Conservation (phyloP, 2,329 filamentous ascomycete genomes). For the Penicillium sp. region DNA sequence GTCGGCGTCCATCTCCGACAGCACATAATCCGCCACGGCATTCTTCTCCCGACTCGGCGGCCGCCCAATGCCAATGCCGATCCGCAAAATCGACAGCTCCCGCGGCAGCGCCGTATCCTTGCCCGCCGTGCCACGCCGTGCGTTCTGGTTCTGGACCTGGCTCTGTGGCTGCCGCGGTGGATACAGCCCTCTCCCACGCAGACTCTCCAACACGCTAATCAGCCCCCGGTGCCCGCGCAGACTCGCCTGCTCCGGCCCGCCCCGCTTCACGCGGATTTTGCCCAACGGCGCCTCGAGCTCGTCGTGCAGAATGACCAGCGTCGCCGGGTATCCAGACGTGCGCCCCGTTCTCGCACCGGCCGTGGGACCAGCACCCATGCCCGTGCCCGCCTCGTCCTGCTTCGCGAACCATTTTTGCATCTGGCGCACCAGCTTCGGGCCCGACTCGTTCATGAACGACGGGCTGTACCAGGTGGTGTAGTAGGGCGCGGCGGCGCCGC, state of each 20-base stretch:
- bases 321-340: conserved; percentile 16
- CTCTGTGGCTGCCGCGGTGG: conserved; percentile 8
- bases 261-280: conserved; percentile 61
- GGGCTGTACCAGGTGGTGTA: conserved; percentile 63
- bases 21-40: conserved; percentile 73
- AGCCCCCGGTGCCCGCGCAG: conserved; percentile 72
- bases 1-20: conserved; percentile 60
- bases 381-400: conserved; percentile 5
- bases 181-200: conserved; percentile 47
- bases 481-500: conserved; percentile 44
- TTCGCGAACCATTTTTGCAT: conserved; percentile 51
- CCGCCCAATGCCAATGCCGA: conserved; percentile 85
- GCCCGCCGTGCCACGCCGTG: conserved; percentile 29
- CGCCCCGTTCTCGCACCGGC: neutral
- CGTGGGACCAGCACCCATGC: neutral
- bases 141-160: neutral
- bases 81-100: conserved; percentile 51
- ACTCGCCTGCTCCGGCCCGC: conserved; percentile 54
- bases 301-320: conserved; percentile 79
- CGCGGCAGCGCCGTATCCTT: conserved; percentile 17
- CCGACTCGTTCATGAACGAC: conserved; percentile 80
- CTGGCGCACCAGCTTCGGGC: conserved; percentile 64
- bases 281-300: conserved; percentile 75
- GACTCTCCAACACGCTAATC: conserved; percentile 59
- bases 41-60: conserved; percentile 65